Evolutionary conservation across 495 filamentous ascomycete species (phyloP).

Genomic region (Extremus antarcticus): DNA sequence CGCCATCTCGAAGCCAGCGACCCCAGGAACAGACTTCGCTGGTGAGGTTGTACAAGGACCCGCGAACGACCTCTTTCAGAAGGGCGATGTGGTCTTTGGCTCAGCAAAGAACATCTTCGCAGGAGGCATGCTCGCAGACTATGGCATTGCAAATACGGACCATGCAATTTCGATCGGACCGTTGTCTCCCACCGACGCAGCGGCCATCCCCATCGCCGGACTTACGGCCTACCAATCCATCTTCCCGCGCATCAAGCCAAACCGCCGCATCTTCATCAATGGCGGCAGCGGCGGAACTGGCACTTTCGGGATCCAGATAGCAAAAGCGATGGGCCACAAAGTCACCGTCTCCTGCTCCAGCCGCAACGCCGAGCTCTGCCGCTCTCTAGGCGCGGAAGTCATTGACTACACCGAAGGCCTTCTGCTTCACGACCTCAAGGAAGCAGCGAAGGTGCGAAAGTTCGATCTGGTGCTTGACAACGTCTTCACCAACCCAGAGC

Average conservation of each 20-base stretch:
- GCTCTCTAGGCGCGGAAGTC: slow-evolving; percentile 52
- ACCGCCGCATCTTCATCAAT: slow-evolving; percentile 29
- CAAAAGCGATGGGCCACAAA: slow-evolving; percentile 24
- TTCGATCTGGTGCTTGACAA: slow-evolving; percentile 55
- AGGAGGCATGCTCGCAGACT: slow-evolving; percentile 22
- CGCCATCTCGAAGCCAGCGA: slow-evolving; percentile 17
- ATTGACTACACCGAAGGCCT: slow-evolving; percentile 53
- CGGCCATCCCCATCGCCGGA: slow-evolving; percentile 19
- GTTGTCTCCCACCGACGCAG: slow-evolving; percentile 19
- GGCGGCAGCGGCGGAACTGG: slow-evolving; percentile 29
- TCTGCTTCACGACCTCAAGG: slow-evolving; percentile 39
- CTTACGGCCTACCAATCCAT: slow-evolving; percentile 26
- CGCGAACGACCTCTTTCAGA: not conserved
- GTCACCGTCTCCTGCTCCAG: slow-evolving; percentile 27
- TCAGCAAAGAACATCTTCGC: slow-evolving; percentile 2
- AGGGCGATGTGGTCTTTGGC: slow-evolving; percentile 28
- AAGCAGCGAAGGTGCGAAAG: slow-evolving; percentile 40
- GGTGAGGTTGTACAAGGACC: slow-evolving; percentile 17
- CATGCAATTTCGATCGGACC: slow-evolving; percentile 16
- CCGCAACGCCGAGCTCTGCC: slow-evolving; percentile 32
- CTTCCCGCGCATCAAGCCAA: slow-evolving; percentile 14
- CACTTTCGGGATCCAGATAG: slow-evolving; percentile 26
- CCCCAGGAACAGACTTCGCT: slow-evolving; percentile 26
- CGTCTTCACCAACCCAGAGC: slow-evolving; percentile 23
- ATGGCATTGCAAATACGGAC: slow-evolving; percentile 6